Evolutionary conservation across 768 basidiomycete species (phyloP), one percentile per base, ranked within the genome.

Genomic region (Naganishia randhawae): DNA sequence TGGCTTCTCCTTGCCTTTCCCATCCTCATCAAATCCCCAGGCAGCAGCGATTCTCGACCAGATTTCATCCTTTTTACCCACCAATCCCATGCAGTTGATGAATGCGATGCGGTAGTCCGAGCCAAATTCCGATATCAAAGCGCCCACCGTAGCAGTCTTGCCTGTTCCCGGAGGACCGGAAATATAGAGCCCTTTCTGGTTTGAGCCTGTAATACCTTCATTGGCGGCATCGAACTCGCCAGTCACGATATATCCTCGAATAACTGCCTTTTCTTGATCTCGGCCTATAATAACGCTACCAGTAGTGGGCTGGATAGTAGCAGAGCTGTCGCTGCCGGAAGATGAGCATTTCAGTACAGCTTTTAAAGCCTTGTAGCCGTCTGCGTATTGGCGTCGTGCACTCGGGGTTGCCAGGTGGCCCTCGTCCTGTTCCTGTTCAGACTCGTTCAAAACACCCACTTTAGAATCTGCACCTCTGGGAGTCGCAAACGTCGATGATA

Each of bases 121-220:
- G 17, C 42, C 63, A 62, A 73, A 39, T 33, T 74, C 72, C 14
- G 73, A 45, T 3, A 75, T 76, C 19, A 80, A 50, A 13, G 74
- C 73, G 42, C 75, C 75, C 19, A 80, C 74, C 32, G 76, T 55
- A 29, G 79, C 80, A 14, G 80, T 81, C 73, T 81, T 99, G 10
- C 96, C 95, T 1, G 91, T 92, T 0, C 94, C 95, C 3, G 93
- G 92, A 1, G 91, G 86, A 10, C 95, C 95, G 10, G 93, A 94
- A 63, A 97, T 87, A 78, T 94, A 97, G 67, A 95, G 83, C 84
- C 11, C 85, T 82, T 3, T 72, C 50, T 10, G 69, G 69, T 0
- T 64, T 64, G 0, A 55, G 27, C 39, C 68, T 50, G 22, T 16
- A 27, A 17, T 6, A 25, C 10, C n/a, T 67, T 77, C 69, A 19